Conservation (phyloP, 805 yeast species). For the Lachancea waltii region DNA sequence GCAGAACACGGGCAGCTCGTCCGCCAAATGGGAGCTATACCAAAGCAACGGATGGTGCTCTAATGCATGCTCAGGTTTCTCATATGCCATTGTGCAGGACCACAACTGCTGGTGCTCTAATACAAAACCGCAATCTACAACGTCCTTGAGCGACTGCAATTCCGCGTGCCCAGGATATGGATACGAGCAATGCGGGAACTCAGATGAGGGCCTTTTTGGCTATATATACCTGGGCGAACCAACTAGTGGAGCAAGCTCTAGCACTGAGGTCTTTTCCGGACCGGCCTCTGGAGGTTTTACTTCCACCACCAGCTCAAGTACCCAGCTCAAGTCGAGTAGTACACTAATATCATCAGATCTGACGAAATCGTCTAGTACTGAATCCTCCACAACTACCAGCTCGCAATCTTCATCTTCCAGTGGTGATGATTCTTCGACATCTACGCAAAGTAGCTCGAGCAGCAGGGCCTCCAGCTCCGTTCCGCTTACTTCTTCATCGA, state of each 20-base stretch:
- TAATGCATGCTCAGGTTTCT: conserved; percentile 17
- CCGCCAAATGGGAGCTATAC: conserved; percentile 8
- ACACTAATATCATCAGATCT: no score
- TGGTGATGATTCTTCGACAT: background rate
- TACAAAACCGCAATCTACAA: conserved; percentile 13
- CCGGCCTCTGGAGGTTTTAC: background rate
- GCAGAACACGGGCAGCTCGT: conserved; percentile 12
- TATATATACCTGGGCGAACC: conserved; percentile 18
- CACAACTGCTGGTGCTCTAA: conserved; percentile 27
- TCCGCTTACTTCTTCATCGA: conserved; percentile 2
- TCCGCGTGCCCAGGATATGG: conserved; percentile 25
- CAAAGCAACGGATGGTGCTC: conserved; percentile 24
- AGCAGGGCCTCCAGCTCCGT: no score
- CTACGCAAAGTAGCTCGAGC: no score
- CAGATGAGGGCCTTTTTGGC: conserved; percentile 17
- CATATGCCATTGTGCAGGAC: conserved; percentile 24
- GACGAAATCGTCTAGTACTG: no score
- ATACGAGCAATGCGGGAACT: conserved; percentile 23
- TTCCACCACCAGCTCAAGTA: background rate
- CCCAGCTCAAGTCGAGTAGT: no score
- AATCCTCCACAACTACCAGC: no score
- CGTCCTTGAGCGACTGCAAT: conserved; percentile 17
- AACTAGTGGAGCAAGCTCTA: conserved; percentile 1
- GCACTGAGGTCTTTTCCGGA: background rate
- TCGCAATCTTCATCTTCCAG: background rate